Evolutionary conservation across 2,329 filamentous ascomycete species (phyloP).

Genomic region (Trichoderma aggressivum): DNA sequence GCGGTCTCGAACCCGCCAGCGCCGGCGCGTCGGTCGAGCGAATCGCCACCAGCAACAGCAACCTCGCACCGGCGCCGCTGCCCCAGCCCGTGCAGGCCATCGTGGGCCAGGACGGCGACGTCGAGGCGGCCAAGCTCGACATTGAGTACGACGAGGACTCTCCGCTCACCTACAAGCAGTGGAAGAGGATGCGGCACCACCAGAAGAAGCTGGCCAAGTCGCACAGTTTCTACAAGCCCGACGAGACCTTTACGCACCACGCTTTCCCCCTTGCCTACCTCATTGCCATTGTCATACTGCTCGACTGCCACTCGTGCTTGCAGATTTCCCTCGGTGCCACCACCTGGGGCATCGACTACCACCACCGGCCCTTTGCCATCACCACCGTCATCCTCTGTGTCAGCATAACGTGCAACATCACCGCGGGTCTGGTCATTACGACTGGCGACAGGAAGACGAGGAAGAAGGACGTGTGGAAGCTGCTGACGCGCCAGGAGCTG

Average conservation of each 20-base stretch:
- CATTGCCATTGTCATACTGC: conserved; percentile 71
- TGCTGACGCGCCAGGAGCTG: conserved; percentile 71
- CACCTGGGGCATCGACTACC: conserved; percentile 76
- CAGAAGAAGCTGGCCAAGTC: conserved; percentile 76
- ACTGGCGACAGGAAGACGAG: conserved; percentile 72
- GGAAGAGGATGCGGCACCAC: conserved; percentile 69
- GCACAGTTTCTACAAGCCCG: conserved; percentile 85
- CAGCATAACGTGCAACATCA: conserved; percentile 74
- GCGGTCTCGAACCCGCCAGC: neutral
- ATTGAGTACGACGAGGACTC: conserved; percentile 49
- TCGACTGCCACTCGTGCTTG: conserved; percentile 75
- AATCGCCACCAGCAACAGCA: conserved; percentile 4
- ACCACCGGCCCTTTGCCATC: conserved; percentile 64
- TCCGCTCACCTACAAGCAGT: conserved; percentile 63
- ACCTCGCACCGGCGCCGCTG: neutral
- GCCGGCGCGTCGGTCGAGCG: conserved; percentile 5
- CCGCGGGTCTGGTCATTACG: conserved; percentile 71
- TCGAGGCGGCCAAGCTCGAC: conserved; percentile 39
- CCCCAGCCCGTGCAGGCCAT: neutral
- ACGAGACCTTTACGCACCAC: conserved; percentile 78
- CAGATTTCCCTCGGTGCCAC: conserved; percentile 76
- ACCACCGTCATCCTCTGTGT: conserved; percentile 79
- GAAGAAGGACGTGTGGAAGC: conserved; percentile 81
- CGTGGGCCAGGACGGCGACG: conserved; percentile 27
- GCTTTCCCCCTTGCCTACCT: conserved; percentile 74